Base-by-base conservation (phyloP, 345 rosid genomes). In the Xanthoceras sorbifolium region DNA sequence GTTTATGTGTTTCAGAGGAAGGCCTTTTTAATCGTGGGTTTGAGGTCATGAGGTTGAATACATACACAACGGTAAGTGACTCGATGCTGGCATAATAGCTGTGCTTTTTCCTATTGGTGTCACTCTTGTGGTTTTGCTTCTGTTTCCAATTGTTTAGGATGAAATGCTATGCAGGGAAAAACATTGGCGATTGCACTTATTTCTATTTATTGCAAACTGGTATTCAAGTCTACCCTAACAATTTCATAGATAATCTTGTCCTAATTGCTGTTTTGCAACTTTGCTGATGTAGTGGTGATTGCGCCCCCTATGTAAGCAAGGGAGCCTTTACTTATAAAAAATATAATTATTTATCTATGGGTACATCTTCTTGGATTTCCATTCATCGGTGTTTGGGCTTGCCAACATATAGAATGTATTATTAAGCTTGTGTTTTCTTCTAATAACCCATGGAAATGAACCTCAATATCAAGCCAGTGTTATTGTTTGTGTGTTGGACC, bases 21-120 rank as follows among this genome's bases (percentile, higher is more conserved):
- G 93, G 94, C 68, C 82, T 96, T 74, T 90, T 86, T 29, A 83
- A 76, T 73, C 98, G 99, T 77, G 99, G 98, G 55, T 96, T 93
- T 85, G 89, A 96, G 77, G 98, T 96, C 70, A 59, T 88, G 71
- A 92, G 99, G 84, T 87, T 96, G 72, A 93, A 96, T 77, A 92
- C 99, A 36, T 96, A 96, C 81, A 87, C 94, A 59, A 96, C 99
- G 7, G 99, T 96, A 87, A 91, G 94, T 85, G 55, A 25, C 81
- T 44, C 26, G 40, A 22, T 50, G 59, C 20, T 78, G 61, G 26
- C 69, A 31, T 29, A 50, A 18, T 46, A 48, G 31, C 46, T 31
- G n/a, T 38, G 18, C 65, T 31, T 52, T 31, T 71, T 25, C 38
- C 44, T 22, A 26, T 29, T 31, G 2, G 57, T 25, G 17, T 9